These are phyloP conservation scores for Podospora anserina DNA, from an alignment of 495 filamentous ascomycete genomes.

Conservation along the genomic window DNA sequence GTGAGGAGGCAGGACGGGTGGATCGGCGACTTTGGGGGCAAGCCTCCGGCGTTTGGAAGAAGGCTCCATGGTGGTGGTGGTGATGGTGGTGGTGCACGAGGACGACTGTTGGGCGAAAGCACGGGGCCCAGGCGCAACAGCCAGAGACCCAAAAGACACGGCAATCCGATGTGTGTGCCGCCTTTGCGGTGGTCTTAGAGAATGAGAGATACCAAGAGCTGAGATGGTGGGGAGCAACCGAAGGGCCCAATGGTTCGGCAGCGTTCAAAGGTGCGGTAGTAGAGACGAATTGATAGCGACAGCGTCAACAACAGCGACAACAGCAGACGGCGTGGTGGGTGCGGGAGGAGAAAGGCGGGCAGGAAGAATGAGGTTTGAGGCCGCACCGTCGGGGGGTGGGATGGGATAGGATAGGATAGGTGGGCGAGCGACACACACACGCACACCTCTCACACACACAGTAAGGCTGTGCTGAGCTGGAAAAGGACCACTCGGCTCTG, in stretches of 20 bases:
- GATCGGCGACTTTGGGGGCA: constrained; percentile 37
- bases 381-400: constrained; percentile 14
- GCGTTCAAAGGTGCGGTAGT: not conserved
- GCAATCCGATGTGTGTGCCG: no score
- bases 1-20: constrained; percentile 17
- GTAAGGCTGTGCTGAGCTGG: constrained; percentile 36
- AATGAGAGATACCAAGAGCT: no score
- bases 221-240: no score
- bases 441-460: constrained; percentile 3
- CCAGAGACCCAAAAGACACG: no score
- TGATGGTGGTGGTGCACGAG: no score
- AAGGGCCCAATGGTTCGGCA: not conserved
- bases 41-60: constrained; percentile 38
- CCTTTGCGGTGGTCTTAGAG: no score
- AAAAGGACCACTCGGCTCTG: constrained; percentile 31
- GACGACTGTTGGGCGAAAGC: not conserved
- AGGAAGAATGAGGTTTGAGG: constrained; percentile 20
- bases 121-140: not conserved
- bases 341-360: constrained; percentile 5
- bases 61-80: constrained; percentile 30
- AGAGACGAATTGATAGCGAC: constrained; percentile 2
- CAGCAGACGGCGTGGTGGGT: not conserved
- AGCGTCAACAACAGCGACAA: not conserved
- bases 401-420: not conserved
- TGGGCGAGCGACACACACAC: not conserved